Base-by-base conservation (phyloP, 257 asterid species). In the Catharanthus roseus region DNA sequence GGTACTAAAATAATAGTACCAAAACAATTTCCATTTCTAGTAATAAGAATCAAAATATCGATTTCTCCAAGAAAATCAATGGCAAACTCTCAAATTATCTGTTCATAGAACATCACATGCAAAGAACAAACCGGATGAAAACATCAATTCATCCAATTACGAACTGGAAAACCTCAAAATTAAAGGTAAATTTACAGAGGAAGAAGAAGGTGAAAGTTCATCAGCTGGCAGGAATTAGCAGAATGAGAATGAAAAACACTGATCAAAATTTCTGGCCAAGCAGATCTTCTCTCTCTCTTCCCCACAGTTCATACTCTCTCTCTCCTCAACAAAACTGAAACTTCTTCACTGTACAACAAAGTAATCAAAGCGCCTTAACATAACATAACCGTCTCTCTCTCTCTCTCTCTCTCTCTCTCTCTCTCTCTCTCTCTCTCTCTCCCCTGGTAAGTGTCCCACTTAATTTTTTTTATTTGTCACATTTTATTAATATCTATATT, bases 321-420 rank as follows among this genome's bases (percentile, higher is more conserved):
- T 70, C 54, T 70, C 50, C 58, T 60, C 70, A 70, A 77, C 51
- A 50, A 63, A 71, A 54, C 72, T 57, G 72, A 77, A 49, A 71
- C 76, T 71, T 76, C 65, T 72, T 11, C n/a, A 56, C 71, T 60
- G 44, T 38, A 33, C 51, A 56, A 71, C 70, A 38, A 62, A 74
- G 72, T 57, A 76, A 58, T 15, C 44, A 6, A 10, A 42, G 49
- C n/a, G n/a, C n/a, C n/a, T n/a, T n/a, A n/a, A 5, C 0, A 42
- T 15, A 16, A 42, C 11, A 67, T 31, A 45, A 55, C 71, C 67
- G 47, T 61, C 55, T 44, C 19, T 31, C 34, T 34, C 50, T 19
- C 36, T 26, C 41, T 57, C 39, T 41, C 45, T 24, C 70, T 23
- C 68, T 23, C 50, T 19, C 16, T 36, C 33, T n/a, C 11, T 50